Evolutionary conservation across 306 rosid genomes (phyloP), one percentile per base, ranked within the genome.

Genomic region (Gastrolobium bilobum): DNA sequence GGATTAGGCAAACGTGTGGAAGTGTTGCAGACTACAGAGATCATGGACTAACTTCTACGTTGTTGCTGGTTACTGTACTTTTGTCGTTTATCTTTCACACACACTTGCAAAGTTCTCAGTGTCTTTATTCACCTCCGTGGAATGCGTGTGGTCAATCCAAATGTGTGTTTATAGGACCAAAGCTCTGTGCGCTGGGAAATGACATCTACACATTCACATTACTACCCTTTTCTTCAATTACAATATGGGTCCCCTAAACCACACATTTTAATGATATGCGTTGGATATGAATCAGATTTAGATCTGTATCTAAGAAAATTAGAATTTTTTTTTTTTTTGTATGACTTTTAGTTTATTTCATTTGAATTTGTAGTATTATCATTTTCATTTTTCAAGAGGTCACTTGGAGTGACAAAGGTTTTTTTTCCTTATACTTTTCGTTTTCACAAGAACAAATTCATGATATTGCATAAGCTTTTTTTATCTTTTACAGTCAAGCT

Each of bases 1-100:
- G 39, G 46, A 59, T 85, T 81, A 4, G 61, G 71, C 38, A 40
- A 76, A 61, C 96, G 91, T 84, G 86, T 90, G 93, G 90, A 80
- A 61, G 62, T 15, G 42, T 4, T 53, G 57, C 51, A 60, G 50
- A 61, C 2, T 51, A 30, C 76, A 33, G 85, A 43, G 62, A 80
- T 76, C 59, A 74, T 79, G 87, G 84, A 54, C 71, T 66, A 42
- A 78, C 35, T 56, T 61, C 63, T 69, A 37, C 57, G 42, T 39
- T 51, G 56, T 48, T 31, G 71, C 26, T 57, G 60, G 42, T 0
- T 63, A 68, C 57, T 74, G 78, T 84, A 54, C 57, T 79, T 73
- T 83, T 86, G 89, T 81, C 79, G 80, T 79, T 81, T 51, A 60
- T 74, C 31, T 70, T 82, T 60, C 78, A 50, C 59, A 10, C 46